Conservation (phyloP, 2,329 filamentous ascomycete genomes). For the Ceratocystis cacaofunesta region DNA sequence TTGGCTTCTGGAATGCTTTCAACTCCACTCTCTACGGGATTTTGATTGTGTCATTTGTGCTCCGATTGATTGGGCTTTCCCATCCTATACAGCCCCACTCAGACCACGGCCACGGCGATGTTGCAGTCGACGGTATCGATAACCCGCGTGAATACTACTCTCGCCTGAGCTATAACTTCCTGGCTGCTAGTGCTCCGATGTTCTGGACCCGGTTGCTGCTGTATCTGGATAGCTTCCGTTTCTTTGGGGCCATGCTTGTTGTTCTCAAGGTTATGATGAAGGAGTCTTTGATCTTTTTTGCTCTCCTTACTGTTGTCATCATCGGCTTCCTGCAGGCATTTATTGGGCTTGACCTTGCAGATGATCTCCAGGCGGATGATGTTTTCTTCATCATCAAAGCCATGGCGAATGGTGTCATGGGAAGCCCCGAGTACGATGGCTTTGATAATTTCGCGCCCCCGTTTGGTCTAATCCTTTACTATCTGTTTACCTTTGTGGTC, state of each 20-base stretch:
- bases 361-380: slow-evolving; percentile 54
- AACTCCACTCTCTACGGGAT: slow-evolving; percentile 71
- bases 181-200: slow-evolving; percentile 87
- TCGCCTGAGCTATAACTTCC: slow-evolving; percentile 76
- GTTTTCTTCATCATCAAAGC: slow-evolving; percentile 60
- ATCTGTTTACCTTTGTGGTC: slow-evolving; percentile 92
- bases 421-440: slow-evolving; percentile 72
- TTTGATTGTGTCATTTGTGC: slow-evolving; percentile 60
- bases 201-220: slow-evolving; percentile 90
- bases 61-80: slow-evolving; percentile 63
- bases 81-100: slow-evolving; percentile 32
- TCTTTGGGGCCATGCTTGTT: slow-evolving; percentile 97
- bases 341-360: slow-evolving; percentile 73
- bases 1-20: slow-evolving; percentile 96
- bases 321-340: slow-evolving; percentile 87
- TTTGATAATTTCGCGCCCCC: slow-evolving; percentile 87
- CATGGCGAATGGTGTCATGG: slow-evolving; percentile 84
- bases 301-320: slow-evolving; percentile 69
- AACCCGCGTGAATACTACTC: slow-evolving; percentile 49
- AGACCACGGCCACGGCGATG: background rate
- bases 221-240: slow-evolving; percentile 83
- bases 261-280: slow-evolving; percentile 93
- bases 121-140: background rate
- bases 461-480: slow-evolving; percentile 90
- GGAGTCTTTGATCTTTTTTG: slow-evolving; percentile 91